A percentile compares a stretch with the other conserved stretches of the same genome.
phyloP scores from a whole-genome alignment of 2,329 filamentous ascomycete species.

The Coleophoma cylindrospora region DNA sequence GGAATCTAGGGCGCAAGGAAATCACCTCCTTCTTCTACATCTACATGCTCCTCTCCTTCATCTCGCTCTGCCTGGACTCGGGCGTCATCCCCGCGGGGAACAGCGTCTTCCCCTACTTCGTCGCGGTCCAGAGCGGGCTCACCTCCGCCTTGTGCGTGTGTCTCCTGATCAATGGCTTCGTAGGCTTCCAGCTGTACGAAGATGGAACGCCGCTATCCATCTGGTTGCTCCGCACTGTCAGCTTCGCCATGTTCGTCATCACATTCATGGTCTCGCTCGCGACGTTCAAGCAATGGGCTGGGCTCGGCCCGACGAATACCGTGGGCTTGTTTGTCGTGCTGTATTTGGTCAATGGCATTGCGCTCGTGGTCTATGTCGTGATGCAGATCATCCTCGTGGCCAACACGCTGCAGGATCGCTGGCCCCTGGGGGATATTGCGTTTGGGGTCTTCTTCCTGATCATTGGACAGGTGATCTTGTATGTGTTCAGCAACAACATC shows the following conservation, averaged over 20 bases:
- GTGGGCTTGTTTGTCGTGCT: constrained; percentile 86
- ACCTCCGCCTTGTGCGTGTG: constrained; percentile 82
- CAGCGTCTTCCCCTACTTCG: constrained; percentile 82
- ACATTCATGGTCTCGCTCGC: constrained; percentile 82
- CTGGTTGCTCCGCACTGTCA: constrained; percentile 82
- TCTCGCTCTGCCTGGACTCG: constrained; percentile 86
- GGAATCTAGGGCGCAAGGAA: constrained; percentile 51
- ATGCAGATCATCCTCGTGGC: constrained; percentile 87
- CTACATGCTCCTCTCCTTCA: constrained; percentile 84
- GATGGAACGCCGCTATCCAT: constrained; percentile 91
- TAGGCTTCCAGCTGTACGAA: constrained; percentile 97
- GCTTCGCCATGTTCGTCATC: constrained; percentile 76
- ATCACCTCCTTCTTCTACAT: constrained; percentile 93
- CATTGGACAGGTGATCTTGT: constrained; percentile 86
- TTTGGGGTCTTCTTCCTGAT: constrained; percentile 92
- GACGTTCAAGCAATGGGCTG: constrained; percentile 90
- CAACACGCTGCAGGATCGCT: constrained; percentile 88
- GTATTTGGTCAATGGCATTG: constrained; percentile 86
- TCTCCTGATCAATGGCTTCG: constrained; percentile 93
- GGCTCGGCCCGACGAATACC: constrained; percentile 79
- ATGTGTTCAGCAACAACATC: constrained; percentile 81
- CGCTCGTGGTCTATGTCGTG: constrained; percentile 76
- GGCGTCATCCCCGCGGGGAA: constrained; percentile 85
- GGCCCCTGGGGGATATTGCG: constrained; percentile 87
- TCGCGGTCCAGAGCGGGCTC: constrained; percentile 79